Evolutionary conservation across 2,329 filamentous ascomycete species (phyloP), one percentile per base, ranked within the genome.

Genomic region (Penicillium sp.): DNA sequence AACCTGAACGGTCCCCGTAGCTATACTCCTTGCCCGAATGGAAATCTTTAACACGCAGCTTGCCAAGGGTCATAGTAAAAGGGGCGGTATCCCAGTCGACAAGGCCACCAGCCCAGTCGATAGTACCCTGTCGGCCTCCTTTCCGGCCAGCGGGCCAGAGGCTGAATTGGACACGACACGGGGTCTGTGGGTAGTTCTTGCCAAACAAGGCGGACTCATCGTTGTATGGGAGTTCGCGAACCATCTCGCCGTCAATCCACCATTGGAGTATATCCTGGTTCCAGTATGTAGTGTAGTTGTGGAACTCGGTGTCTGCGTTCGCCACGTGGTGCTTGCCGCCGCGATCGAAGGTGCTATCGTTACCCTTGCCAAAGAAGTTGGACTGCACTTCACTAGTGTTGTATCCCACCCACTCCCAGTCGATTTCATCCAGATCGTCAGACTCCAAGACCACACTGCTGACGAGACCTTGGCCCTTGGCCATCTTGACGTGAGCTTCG

Each of bases 311-410:
- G 55, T 78, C 74, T 58, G 88, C 92, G 68, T 84, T 77, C 61
- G 77, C 61, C 69, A 87, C 78, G 7, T 84, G 76, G 75, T 94
- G 89, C 71, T 89, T 89, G 49, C 88, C 86, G 60, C 90, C 93
- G 55, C 92, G 88, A 75, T 93, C 89, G 78, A 92, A 95, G 5
- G 84, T 82, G 1, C 67, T 68, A 0, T 89, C 89, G 65, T 89
- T 82, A 52, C 94, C 94, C 77, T 97, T 96, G 74, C 92, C 91
- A 67, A 97, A 99, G 79, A 95, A 99, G 78, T 99, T 97, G 66
- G 88, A 89, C 75, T 97, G 93, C 34, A 77, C 74, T 35, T 62
- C 53, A 38, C 57, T 67, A 24, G 67, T 70, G 59, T 76, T 73
- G 48, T 71, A 71, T 47, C 76, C 76, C 22, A 76, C 62, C 73